Percentiles rank a stretch among this genome's conserved stretches.
Conservation (phyloP, 805 yeast species). For the Myxozyma nipponensis region DNA sequence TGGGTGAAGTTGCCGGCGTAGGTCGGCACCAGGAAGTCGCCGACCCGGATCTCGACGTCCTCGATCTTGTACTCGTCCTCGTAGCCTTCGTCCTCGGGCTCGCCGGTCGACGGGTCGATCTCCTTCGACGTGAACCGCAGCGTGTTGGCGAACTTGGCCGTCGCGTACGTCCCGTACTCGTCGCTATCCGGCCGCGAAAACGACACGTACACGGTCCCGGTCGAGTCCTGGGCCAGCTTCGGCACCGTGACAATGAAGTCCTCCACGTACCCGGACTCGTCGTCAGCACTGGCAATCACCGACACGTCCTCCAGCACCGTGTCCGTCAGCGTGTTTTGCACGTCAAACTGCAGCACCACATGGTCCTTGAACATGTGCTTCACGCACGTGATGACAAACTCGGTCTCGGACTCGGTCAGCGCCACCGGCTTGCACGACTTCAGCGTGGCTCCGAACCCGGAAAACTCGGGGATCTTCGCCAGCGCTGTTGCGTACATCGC, state of each 20-base stretch:
- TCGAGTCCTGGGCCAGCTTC: constrained; percentile 62
- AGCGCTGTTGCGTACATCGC: constrained; percentile 63
- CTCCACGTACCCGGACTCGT: constrained; percentile 50
- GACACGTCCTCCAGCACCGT: constrained; percentile 72
- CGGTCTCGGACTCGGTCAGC: constrained; percentile 89
- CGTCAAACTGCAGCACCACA: constrained; percentile 73
- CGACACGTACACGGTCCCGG: constrained; percentile 75
- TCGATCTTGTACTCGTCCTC: constrained; percentile 92
- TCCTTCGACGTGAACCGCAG: constrained; percentile 76
- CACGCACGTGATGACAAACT: constrained; percentile 78
- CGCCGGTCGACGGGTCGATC: constrained; percentile 66
- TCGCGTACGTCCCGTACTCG: constrained; percentile 30
- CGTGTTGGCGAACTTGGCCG: constrained; percentile 57
- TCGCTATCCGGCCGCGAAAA: constrained; percentile 53
- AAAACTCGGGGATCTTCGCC: constrained; percentile 66
- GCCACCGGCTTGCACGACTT: constrained; percentile 63
- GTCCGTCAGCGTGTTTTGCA: constrained; percentile 79
- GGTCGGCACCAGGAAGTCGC: constrained; percentile 77
- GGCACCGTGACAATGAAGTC: constrained; percentile 73
- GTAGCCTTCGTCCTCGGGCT: constrained; percentile 71
- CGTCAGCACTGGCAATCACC: constrained; percentile 49
- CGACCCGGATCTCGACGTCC: constrained; percentile 66
- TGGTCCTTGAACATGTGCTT: constrained; percentile 77
- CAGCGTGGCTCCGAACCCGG: constrained; percentile 66
- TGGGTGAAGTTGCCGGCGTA: constrained; percentile 72